Base-by-base conservation (phyloP, 2,329 filamentous ascomycete genomes). In the Exophiala xenobiotica region DNA sequence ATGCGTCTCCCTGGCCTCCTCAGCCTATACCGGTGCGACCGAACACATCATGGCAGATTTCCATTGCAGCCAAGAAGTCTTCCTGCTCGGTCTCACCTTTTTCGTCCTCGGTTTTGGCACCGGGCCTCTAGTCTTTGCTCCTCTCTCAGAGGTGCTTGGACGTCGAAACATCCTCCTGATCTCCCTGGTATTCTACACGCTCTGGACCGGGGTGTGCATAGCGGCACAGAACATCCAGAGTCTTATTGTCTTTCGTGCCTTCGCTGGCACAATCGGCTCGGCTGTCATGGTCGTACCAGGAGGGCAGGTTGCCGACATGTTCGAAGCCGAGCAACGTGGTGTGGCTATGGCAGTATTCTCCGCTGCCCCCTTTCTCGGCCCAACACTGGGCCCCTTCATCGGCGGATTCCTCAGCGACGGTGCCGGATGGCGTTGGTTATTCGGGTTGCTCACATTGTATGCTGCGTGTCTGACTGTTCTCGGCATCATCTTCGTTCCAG, bases 251-350 rank as follows among this genome's bases (percentile, higher is more conserved):
- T 83, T 81, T 0, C 74, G 84, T 0, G 86, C 87, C 67, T 85
- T 84, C 33, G 72, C 41, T 14, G 57, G 59, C 33, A 39, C 37
- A 4, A 51, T 60, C 35, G 57, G 52, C 7, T 52, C 55, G 1
- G 82, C 84, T 0, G 83, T 84, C 0, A 77, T 89, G 0, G 87
- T 83, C 0, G 86, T 85, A 58, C 86, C 83, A 0, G 83, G 83
- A 1, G 85, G 85, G 22, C 83, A 87, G 0, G 60, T 88, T 3
- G 81, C 79, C 27, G 86, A 88, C 67, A 71, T 88, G 22, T 88
- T 75, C 69, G 68, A 75, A 0, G 75, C 84, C 0, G 75, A 79
- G 2, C 68, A 81, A 56, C 74, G 86, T 48, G 85, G 83, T 5
- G 78, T 80, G 5, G 85, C 85, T 2, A 82, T 88, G 67, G 82